Percentiles rank a stretch among this genome's conserved stretches.
Conservation (phyloP, 1,284 basidiomycete genomes). For the Cutaneotrichosporon cyanovorans region DNA sequence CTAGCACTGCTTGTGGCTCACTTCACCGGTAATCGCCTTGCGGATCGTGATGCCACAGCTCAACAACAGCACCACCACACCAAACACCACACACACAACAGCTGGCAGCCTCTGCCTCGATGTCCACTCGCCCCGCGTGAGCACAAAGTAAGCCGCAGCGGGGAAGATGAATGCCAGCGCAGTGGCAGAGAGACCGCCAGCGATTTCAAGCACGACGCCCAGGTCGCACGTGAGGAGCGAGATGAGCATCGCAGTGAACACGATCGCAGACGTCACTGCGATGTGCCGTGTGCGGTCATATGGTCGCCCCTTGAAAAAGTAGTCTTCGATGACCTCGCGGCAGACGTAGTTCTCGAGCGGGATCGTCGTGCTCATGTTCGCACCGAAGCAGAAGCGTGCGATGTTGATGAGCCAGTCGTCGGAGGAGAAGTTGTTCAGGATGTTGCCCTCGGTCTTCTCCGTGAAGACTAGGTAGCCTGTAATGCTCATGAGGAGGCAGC, state of each 20-base stretch:
- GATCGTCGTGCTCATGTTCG: slow-evolving; percentile 94
- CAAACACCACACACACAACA: slow-evolving; percentile 64
- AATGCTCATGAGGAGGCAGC: slow-evolving; percentile 77
- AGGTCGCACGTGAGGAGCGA: slow-evolving; percentile 91
- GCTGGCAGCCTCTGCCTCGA: slow-evolving; percentile 67
- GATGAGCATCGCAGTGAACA: slow-evolving; percentile 74
- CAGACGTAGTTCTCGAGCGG: slow-evolving; percentile 35
- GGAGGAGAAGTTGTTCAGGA: slow-evolving; percentile 80
- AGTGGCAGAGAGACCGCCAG: slow-evolving; percentile 88
- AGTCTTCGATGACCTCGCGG: slow-evolving; percentile 76
- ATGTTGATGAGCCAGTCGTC: slow-evolving; percentile 81
- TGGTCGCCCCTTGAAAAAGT: slow-evolving; percentile 75
- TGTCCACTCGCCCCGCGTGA: slow-evolving; percentile 59
- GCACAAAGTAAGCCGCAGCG: slow-evolving; percentile 74
- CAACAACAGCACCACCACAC: slow-evolving; percentile 66
- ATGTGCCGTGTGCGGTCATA: slow-evolving; percentile 79
- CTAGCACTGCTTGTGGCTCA: slow-evolving; percentile 42
- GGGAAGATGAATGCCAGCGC: slow-evolving; percentile 92
- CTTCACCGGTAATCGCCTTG: slow-evolving; percentile 67
- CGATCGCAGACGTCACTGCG: slow-evolving; percentile 79
- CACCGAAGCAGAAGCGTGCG: slow-evolving; percentile 87
- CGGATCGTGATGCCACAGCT: slow-evolving; percentile 65
- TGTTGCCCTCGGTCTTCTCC: slow-evolving; percentile 86
- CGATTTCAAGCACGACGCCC: slow-evolving; percentile 94
- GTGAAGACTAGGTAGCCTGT: slow-evolving; percentile 91